phyloP scores from a whole-genome alignment of 306 rosid genomes.

The Cucumis sativus region DNA sequence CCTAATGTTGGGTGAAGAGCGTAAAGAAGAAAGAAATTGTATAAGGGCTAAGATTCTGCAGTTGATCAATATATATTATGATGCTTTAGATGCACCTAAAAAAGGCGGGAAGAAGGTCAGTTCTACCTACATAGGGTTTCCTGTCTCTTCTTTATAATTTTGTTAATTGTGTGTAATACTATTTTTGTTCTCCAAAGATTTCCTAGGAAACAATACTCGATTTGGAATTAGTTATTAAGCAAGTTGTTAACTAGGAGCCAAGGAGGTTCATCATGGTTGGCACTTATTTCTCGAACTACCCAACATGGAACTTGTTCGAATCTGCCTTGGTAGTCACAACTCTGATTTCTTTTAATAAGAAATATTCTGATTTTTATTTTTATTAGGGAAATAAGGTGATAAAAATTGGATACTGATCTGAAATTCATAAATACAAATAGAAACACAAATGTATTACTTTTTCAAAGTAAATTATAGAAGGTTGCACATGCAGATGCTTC shows the following conservation, averaged over 20 bases:
- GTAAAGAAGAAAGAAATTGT: slow-evolving; percentile 14
- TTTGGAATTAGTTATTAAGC: not conserved
- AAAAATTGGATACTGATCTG: not conserved
- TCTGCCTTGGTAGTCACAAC: not conserved
- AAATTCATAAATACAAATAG: not conserved
- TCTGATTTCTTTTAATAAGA: not conserved
- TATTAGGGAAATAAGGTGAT: not conserved
- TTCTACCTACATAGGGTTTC: not conserved
- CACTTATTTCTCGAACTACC: not conserved
- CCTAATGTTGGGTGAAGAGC: slow-evolving; percentile 22
- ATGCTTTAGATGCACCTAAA: slow-evolving; percentile 71
- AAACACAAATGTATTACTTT: not conserved
- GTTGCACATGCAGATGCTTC: not conserved
- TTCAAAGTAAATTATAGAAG: not conserved
- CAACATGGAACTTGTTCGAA: not conserved
- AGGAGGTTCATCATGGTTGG: not conserved
- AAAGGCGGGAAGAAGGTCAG: slow-evolving; percentile 57
- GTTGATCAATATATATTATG: slow-evolving; percentile 49
- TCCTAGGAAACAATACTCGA: not conserved
- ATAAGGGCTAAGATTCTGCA: slow-evolving; percentile 29
- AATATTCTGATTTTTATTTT: not conserved
- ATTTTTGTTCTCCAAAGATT: not conserved
- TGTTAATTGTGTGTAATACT: not conserved
- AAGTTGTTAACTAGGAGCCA: not conserved
- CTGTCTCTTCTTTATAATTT: not conserved